Evolutionary conservation across 805 yeast genomes (phyloP).

Genomic region (Sugiyamaella valdiviana): DNA sequence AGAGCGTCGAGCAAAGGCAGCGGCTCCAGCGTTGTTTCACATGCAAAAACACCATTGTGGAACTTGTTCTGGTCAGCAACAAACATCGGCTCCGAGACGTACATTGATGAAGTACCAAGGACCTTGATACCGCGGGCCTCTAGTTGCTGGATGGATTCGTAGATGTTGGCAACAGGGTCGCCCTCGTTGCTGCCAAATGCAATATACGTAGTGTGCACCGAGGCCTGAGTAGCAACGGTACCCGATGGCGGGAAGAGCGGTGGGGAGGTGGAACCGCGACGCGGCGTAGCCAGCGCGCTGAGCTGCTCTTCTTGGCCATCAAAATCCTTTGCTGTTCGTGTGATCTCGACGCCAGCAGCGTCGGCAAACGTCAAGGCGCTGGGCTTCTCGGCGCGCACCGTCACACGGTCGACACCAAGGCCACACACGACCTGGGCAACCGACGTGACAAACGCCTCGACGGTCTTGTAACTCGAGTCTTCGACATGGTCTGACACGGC

Average conservation of each 20-base stretch:
- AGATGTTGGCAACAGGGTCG: slow-evolving; percentile 56
- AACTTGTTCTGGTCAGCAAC: slow-evolving; percentile 72
- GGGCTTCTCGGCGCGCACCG: slow-evolving; percentile 72
- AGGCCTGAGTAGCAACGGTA: slow-evolving; percentile 6
- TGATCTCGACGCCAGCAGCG: slow-evolving; percentile 82
- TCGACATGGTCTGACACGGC: slow-evolving; percentile 59
- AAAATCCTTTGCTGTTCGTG: slow-evolving; percentile 42
- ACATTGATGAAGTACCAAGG: slow-evolving; percentile 64
- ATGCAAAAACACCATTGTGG: slow-evolving; percentile 72
- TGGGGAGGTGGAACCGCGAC: background rate
- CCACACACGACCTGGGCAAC: slow-evolving; percentile 55
- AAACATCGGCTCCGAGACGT: slow-evolving; percentile 92
- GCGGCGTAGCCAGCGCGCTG: slow-evolving; percentile 1
- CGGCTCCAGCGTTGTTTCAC: slow-evolving; percentile 60
- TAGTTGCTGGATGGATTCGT: slow-evolving; percentile 46
- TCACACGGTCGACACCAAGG: slow-evolving; percentile 36
- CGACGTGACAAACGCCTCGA: slow-evolving; percentile 79
- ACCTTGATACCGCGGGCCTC: slow-evolving; percentile 41
- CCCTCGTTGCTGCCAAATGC: slow-evolving; percentile 93
- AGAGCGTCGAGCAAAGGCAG: slow-evolving; percentile 51
- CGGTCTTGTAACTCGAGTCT: slow-evolving; percentile 76
- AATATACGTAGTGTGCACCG: slow-evolving; percentile 52
- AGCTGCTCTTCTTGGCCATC: slow-evolving; percentile 8
- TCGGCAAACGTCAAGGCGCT: slow-evolving; percentile 81
- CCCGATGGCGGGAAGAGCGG: slow-evolving; percentile 23